A percentile compares a stretch with the other conserved stretches of the same genome.
phyloP scores from a whole-genome alignment of 768 basidiomycete genomes.

The Boletus vinaceobasis region DNA sequence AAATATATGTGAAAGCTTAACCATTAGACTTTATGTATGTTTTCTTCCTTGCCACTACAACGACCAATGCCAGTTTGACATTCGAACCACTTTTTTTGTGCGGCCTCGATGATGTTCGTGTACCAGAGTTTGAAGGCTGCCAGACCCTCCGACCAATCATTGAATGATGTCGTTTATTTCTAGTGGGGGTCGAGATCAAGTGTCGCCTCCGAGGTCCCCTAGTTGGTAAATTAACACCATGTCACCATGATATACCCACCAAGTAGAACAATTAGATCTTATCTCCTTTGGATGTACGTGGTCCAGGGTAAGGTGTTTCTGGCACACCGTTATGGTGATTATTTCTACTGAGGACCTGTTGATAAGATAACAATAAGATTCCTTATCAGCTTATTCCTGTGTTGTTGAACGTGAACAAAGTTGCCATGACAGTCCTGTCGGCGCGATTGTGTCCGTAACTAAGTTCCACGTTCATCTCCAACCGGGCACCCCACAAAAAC shows the following conservation, averaged over 20 bases:
- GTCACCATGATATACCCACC: not conserved
- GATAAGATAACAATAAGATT: not conserved
- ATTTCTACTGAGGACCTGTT: not conserved
- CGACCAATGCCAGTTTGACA: not conserved
- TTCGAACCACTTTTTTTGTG: not conserved
- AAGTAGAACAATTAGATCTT: too few relatives aligned
- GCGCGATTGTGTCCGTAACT: not conserved
- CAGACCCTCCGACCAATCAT: not conserved
- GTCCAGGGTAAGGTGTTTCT: not conserved
- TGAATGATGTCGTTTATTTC: not conserved
- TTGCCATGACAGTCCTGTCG: not conserved
- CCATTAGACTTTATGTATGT: not conserved
- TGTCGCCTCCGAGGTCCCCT: not conserved
- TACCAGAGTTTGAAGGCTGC: not conserved
- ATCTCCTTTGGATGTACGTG: not conserved
- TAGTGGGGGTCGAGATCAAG: not conserved
- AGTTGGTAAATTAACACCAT: not conserved
- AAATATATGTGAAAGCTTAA: not conserved
- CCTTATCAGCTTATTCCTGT: not conserved
- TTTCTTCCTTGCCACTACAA: not conserved
- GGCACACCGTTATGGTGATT: not conserved
- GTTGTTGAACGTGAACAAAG: not conserved
- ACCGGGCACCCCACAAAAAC: too few relatives aligned
- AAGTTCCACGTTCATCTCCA: not conserved
- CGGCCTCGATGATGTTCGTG: not conserved